Evolutionary conservation across 1,284 basidiomycete species (phyloP), one percentile per base, ranked within the genome.

Genomic region (Cryptococcus floricola): DNA sequence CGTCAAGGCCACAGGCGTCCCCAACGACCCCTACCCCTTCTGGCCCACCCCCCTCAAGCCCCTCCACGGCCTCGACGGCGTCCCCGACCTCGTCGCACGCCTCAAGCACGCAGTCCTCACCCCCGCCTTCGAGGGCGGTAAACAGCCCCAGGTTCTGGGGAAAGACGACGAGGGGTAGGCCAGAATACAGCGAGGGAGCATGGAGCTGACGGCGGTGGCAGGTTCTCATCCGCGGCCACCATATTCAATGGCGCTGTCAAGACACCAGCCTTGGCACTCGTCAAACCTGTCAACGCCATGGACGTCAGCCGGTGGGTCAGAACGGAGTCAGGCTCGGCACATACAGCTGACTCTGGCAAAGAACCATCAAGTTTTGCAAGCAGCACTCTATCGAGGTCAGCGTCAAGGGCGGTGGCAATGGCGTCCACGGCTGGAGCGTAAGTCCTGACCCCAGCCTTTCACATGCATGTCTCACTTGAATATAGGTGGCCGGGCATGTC

Each of bases 341-440:
- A n/a, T n/a, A 16, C 12, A 18, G 46, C 46, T 48, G 27, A 48
- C 46, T 9, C 46, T 13, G 3, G 6, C 52, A 12, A 59, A 89
- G 87, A 61, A 79, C 84, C 56, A 74, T 91, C 57, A 64, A 81
- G 14, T 89, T 92, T 73, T 92, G 90, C 68, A 71, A 68, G 18
- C 81, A 83, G 52, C 80, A 91, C 65, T 71, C 73, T 0, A 77
- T 93, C 4, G 85, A 86, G n/a, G 82, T 86, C 5, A 91, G 88
- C n/a, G 81, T 91, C 66, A 91, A 89, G 72, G 87, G 89, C 0
- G 91, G 91, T 16, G 91, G 91, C 0, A 92, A 87, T 69, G 91
- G 89, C 7, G 92, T 88, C 3, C 89, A 87, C 10, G 91, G 91
- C 3, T 91, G 89, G 87, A 83, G 88, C 58, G 70, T 66, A 51